A percentile compares a stretch with the other conserved stretches of the same genome.
phyloP scores from a whole-genome alignment of 305 asterid species.

The Salvia sclarea region DNA sequence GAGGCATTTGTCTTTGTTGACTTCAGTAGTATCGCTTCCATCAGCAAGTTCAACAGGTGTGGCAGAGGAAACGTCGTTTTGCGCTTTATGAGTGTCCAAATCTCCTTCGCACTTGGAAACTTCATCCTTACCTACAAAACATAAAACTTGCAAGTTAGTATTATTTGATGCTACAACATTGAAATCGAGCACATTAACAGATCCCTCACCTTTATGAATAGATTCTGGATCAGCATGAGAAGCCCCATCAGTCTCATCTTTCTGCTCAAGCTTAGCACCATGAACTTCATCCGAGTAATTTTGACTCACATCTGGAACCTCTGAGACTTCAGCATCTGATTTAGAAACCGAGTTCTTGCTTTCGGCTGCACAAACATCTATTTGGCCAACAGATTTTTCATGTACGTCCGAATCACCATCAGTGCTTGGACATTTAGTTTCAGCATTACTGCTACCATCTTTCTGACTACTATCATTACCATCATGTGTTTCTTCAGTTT shows the following conservation, averaged over 20 bases:
- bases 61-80: conserved; percentile 23
- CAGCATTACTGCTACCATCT: background rate
- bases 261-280: conserved; percentile 29
- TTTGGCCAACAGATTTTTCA: conserved; percentile 27
- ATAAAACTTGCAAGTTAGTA: conserved; percentile 32
- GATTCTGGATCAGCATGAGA: conserved; percentile 35
- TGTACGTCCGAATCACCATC: conserved; percentile 22
- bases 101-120: conserved; percentile 28
- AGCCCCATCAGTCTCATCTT: conserved; percentile 26
- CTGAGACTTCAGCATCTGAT: conserved; percentile 36
- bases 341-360: conserved; percentile 35
- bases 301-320: conserved; percentile 35
- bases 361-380: conserved; percentile 36
- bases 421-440: conserved; percentile 1
- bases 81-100: conserved; percentile 27
- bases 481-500: conserved; percentile 7
- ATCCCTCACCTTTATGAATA: conserved; percentile 39
- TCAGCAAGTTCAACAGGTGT: conserved; percentile 27
- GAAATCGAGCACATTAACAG: conserved; percentile 41
- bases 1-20: conserved; percentile 24
- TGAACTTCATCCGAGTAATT: conserved; percentile 28
- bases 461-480: background rate
- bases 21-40: conserved; percentile 33
- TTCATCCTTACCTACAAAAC: conserved; percentile 30
- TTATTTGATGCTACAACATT: conserved; percentile 33